Percentiles rank a stretch among this genome's conserved stretches.
Evolutionary conservation across 768 basidiomycete species (phyloP).

Genomic region (Pleurotus djamor): DNA sequence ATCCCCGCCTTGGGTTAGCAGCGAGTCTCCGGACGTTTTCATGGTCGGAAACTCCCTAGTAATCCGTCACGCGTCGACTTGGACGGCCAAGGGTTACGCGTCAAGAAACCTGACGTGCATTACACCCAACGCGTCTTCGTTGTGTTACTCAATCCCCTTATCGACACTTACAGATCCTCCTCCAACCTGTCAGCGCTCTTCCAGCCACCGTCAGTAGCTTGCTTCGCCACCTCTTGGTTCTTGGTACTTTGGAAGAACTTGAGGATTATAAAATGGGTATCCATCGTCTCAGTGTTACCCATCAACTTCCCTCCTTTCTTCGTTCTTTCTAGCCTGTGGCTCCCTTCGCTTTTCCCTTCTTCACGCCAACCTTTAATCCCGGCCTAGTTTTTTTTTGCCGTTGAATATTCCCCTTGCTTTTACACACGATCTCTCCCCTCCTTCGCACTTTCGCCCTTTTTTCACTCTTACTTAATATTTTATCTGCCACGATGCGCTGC

Average conservation of each 20-base stretch:
- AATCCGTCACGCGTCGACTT: too few relatives aligned
- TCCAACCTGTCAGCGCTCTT: neutral
- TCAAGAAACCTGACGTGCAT: too few relatives aligned
- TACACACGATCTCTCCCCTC: neutral
- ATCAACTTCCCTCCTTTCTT: neutral
- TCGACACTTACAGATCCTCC: neutral
- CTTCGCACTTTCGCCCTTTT: neutral
- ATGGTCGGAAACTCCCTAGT: too few relatives aligned
- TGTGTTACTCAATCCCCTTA: neutral
- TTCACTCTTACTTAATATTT: neutral
- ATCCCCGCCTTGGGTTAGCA: too few relatives aligned
- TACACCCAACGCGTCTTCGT: neutral
- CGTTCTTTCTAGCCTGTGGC: slow-evolving; percentile 2
- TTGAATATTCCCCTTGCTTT: neutral
- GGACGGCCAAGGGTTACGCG: too few relatives aligned
- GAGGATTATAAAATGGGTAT: neutral
- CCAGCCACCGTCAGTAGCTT: neutral
- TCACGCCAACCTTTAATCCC: neutral
- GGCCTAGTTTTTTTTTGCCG: neutral
- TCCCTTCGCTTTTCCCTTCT: neutral
- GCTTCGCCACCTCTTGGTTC: too few relatives aligned
- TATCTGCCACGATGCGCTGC: neutral
- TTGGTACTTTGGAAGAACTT: neutral
- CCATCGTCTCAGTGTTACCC: neutral
- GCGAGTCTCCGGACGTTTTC: too few relatives aligned